Conservation (phyloP, 805 yeast genomes). For the Pichia phayaonensis region DNA sequence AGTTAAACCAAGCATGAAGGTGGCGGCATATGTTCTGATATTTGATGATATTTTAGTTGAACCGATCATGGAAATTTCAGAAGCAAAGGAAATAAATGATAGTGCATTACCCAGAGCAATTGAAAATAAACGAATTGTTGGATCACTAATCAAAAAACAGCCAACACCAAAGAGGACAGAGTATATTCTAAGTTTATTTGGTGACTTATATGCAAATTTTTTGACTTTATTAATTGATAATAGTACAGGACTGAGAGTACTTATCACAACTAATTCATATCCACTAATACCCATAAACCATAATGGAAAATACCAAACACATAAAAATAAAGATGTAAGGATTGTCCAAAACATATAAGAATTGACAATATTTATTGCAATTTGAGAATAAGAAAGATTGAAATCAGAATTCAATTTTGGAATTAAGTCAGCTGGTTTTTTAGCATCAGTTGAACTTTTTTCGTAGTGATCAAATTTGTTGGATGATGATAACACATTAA, state of each 20-base stretch:
- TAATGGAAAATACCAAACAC: conserved; percentile 95
- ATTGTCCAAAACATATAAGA: conserved; percentile 82
- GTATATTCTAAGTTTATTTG: conserved; percentile 46
- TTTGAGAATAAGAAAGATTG: conserved; percentile 27
- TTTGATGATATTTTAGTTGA: conserved; percentile 20
- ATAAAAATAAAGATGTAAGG: conserved; percentile 68
- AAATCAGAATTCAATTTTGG: conserved; percentile 17
- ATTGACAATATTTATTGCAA: conserved; percentile 46
- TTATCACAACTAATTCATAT: conserved; percentile 65
- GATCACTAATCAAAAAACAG: conserved; percentile 59
- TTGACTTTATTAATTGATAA: conserved; percentile 28
- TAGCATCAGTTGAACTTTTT: neutral
- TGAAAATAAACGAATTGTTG: conserved; percentile 59
- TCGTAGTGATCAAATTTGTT: neutral
- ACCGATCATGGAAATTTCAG: conserved; percentile 39
- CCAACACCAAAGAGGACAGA: conserved; percentile 67
- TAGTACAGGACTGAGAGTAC: conserved; percentile 46
- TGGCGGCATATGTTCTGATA: conserved; percentile 39
- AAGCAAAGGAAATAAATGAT: conserved; percentile 50
- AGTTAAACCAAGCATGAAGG: conserved; percentile 66
- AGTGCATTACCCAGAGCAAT: conserved; percentile 63
- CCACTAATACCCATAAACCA: conserved; percentile 99
- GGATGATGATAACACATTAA: conserved; percentile 10
- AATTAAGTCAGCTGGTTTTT: conserved; percentile 4
- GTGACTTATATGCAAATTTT: conserved; percentile 32